phyloP scores from a whole-genome alignment of 164 flowering plant genomes.

The Macadamia tetraphylla region DNA sequence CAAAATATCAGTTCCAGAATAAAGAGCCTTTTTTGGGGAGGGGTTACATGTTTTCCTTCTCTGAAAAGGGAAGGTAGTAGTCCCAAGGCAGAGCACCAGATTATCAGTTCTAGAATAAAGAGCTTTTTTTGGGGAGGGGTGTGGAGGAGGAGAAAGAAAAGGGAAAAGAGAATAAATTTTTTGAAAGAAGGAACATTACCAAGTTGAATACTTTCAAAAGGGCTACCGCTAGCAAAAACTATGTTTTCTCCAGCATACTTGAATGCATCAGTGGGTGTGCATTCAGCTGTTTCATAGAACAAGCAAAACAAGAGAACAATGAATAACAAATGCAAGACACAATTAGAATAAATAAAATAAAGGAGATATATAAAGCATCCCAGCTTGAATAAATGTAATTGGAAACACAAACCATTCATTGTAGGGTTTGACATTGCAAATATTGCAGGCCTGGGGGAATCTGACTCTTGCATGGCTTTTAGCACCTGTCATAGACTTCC shows the following conservation, averaged over 20 bases:
- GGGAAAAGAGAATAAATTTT: not conserved
- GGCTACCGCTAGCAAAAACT: slow-evolving; percentile 97
- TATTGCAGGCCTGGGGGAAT: slow-evolving; percentile 83
- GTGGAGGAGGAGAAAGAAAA: no score
- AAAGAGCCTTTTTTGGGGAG: no score
- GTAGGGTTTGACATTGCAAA: slow-evolving; percentile 99
- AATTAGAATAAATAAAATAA: not conserved
- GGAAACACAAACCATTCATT: slow-evolving; percentile 58
- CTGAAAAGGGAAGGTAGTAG: not conserved
- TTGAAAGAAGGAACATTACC: slow-evolving; percentile 33
- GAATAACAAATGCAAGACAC: not conserved
- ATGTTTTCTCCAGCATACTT: slow-evolving; percentile 86
- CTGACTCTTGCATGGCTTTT: slow-evolving; percentile 84
- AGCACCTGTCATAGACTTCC: slow-evolving; percentile 59
- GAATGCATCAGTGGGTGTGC: slow-evolving; percentile 93
- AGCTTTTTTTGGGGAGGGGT: no score
- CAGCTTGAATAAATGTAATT: not conserved
- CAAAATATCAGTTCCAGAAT: no score
- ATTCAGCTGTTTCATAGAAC: slow-evolving; percentile 69
- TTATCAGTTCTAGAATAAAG: no score
- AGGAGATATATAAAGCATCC: not conserved
- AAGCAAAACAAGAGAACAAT: slow-evolving; percentile 5
- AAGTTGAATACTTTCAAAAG: slow-evolving; percentile 76
- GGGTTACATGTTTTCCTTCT: not conserved
- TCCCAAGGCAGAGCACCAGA: no score